These are phyloP conservation scores for Teratosphaeriaceae sp. DNA, from an alignment of 2,329 filamentous ascomycete genomes.

Conservation along the genomic window DNA sequence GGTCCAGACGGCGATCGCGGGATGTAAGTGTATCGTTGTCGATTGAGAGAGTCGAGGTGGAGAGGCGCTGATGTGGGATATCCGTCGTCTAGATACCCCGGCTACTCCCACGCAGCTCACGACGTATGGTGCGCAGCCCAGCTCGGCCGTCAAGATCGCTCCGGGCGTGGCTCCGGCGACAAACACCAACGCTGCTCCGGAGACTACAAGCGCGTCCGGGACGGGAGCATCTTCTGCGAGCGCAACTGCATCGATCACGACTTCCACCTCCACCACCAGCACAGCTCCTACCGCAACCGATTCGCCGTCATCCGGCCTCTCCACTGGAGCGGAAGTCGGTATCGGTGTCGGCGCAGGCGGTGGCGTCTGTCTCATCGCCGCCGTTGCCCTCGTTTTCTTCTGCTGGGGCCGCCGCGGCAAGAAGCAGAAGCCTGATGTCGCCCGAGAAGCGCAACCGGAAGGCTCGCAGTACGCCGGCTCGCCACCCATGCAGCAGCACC, in stretches of 20 bases:
- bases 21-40: constrained; percentile 18
- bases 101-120: constrained; percentile 15
- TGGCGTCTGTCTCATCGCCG: constrained; percentile 15
- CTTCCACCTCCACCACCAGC: neutral
- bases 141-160: constrained; percentile 12
- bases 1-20: constrained; percentile 16
- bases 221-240: neutral
- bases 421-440: constrained; percentile 2
- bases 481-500: constrained; percentile 4
- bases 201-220: neutral
- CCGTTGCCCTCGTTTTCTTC: constrained; percentile 10
- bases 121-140: constrained; percentile 16
- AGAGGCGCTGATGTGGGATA: neutral
- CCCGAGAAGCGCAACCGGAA: neutral
- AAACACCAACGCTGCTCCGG: constrained; percentile 10
- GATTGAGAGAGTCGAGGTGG: no score
- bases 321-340: constrained; percentile 18
- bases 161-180: constrained; percentile 13
- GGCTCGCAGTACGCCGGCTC: neutral
- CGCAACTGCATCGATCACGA: constrained; percentile 2
- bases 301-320: constrained; percentile 7
- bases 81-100: constrained; percentile 16
- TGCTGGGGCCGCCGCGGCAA: constrained; percentile 12
- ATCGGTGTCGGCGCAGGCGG: constrained; percentile 18
- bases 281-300: neutral